phyloP scores from a whole-genome alignment of 2,329 filamentous ascomycete genomes.

The Aspergillus candidus region DNA sequence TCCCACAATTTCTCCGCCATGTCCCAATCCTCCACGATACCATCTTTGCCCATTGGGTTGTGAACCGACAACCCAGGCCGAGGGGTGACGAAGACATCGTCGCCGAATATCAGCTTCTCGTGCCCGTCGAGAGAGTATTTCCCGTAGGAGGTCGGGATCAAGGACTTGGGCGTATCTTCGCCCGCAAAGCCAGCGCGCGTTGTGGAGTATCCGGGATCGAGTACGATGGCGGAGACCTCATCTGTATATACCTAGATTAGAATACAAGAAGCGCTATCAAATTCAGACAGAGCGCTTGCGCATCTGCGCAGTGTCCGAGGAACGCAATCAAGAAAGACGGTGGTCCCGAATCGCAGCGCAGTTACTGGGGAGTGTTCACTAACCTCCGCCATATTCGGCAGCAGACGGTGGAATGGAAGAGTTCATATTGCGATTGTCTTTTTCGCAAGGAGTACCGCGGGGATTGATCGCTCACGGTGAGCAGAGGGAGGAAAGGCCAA shows the following conservation, averaged over 20 bases:
- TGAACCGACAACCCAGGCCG: conserved; percentile 71
- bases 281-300: too few relatives aligned
- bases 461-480: too few relatives aligned
- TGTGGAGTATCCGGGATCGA: conserved; percentile 87
- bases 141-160: conserved; percentile 87
- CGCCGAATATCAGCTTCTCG: conserved; percentile 68
- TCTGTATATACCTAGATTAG: conserved; percentile 49
- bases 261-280: background rate
- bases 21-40: conserved; percentile 95
- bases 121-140: conserved; percentile 48
- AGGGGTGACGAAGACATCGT: conserved; percentile 79
- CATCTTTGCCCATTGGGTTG: conserved; percentile 87
- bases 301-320: conserved; percentile 1
- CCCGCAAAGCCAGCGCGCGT: conserved; percentile 94
- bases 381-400: conserved; percentile 47
- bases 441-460: too few relatives aligned
- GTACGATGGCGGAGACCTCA: conserved; percentile 93
- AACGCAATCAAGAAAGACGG: conserved; percentile 2
- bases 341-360: too few relatives aligned
- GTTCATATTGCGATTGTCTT: conserved; percentile 29
- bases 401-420: conserved; percentile 40
- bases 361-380: conserved; percentile 13
- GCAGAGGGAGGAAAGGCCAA: too few relatives aligned
- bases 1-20: conserved; percentile 85
- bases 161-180: conserved; percentile 92